Percentiles rank a stretch among this genome's conserved stretches.
phyloP scores from a whole-genome alignment of 2,329 filamentous ascomycete species.

The Scopulariopsis brevicaulis region DNA sequence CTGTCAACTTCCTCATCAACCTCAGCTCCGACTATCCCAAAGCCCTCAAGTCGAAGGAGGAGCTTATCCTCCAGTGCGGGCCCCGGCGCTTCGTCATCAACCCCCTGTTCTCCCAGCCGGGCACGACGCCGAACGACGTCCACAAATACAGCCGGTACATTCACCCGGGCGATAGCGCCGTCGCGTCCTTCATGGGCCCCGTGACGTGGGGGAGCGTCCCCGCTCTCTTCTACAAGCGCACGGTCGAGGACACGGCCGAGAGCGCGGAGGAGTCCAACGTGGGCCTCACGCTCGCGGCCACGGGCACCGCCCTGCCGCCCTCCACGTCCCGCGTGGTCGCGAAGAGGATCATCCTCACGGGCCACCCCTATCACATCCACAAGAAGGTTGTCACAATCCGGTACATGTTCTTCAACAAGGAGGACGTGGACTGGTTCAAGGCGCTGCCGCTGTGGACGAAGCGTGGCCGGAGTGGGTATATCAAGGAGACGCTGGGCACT shows the following conservation, averaged over 20 bases:
- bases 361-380: constrained; percentile 97
- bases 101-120: constrained; percentile 80
- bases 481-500: constrained; percentile 90
- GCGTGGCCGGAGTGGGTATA: constrained; percentile 74
- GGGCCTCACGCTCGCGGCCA: constrained; percentile 65
- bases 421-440: constrained; percentile 97
- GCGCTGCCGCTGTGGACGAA: constrained; percentile 90
- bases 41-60: constrained; percentile 83
- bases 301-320: constrained; percentile 76
- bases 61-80: constrained; percentile 84
- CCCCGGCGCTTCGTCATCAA: constrained; percentile 79
- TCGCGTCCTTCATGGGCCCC: constrained; percentile 83
- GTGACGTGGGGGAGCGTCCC: constrained; percentile 90
- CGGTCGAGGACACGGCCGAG: constrained; percentile 26
- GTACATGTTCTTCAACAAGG: constrained; percentile 99
- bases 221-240: constrained; percentile 72
- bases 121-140: constrained; percentile 88
- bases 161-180: constrained; percentile 79
- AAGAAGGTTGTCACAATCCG: constrained; percentile 93
- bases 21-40: constrained; percentile 64
- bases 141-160: constrained; percentile 93
- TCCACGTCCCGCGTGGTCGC: constrained; percentile 71
- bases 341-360: constrained; percentile 87
- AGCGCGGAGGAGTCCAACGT: constrained; percentile 30
- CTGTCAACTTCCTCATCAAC: constrained; percentile 81